Base-by-base conservation (phyloP, 108 stramenopile genomes). In the Licmophora abbreviata region DNA sequence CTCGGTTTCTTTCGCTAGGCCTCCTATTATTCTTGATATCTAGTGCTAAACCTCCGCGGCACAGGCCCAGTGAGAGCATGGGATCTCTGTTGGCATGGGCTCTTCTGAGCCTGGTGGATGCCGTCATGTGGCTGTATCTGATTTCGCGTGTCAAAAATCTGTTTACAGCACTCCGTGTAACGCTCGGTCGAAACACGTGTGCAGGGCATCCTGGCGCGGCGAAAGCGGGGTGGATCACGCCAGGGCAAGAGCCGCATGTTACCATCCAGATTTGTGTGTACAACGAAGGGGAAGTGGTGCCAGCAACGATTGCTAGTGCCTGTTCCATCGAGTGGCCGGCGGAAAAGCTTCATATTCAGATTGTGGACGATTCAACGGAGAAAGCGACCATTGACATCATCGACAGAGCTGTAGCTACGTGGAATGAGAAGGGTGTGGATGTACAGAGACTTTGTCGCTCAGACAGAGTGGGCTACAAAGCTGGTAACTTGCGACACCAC, bases 211-310 rank as follows among this genome's bases (percentile, higher is more conserved):
- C n/a, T n/a, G n/a, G n/a, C n/a, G n/a, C n/a, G n/a, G n/a, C n/a
- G n/a, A n/a, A n/a, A n/a, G n/a, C n/a, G n/a, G n/a, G n/a, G n/a
- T n/a, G n/a, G n/a, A n/a, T n/a, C n/a, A n/a, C n/a, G n/a, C n/a
- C n/a, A 1, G 56, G 56, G 1, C 8, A 56, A 21, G 63, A 64
- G 7, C 64, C 64, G 15, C 20, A 41, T 14, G 64, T 65, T 12
- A 65, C 64, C 10, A 58, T 65, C 29, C 64, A 65, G 45, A 65
- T 65, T 25, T 65, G 45, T 34, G 14, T 18, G 15, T 58, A 54
- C 56, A 65, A 65, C 15, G 64, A 65, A 38, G 56, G 25, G 4
- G 21, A 36, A 22, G 56, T 65, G n/a, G 45, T 65, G 32, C 48
- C 43, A 30, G 56, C 36, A 6, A 65, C 64, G 32, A 65, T 65